phyloP scores from a whole-genome alignment of 1,139 yeast genomes.

The Blastobotrys aristatus region DNA sequence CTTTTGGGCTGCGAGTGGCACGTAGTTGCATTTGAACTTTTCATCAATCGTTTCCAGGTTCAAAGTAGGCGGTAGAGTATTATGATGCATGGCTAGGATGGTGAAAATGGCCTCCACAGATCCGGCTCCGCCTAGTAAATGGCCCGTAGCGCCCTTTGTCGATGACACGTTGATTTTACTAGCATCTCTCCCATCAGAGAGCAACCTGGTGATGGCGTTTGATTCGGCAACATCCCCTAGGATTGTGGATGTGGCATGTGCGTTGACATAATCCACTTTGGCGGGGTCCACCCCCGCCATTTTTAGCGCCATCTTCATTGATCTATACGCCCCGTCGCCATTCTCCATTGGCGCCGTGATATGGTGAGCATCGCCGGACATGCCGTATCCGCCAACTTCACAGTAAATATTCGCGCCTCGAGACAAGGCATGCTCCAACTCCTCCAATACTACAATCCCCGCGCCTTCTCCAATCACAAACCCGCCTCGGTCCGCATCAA shows the following conservation, averaged over 20 bases:
- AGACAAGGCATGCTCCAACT: constrained; percentile 62
- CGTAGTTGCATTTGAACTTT: constrained; percentile 56
- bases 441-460: constrained; percentile 74
- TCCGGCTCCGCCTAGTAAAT: constrained; percentile 93
- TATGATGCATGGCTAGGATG: constrained; percentile 54
- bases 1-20: constrained; percentile 44
- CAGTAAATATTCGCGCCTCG: constrained; percentile 64
- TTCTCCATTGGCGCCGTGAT: constrained; percentile 83
- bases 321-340: constrained; percentile 79
- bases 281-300: constrained; percentile 43
- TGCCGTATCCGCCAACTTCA: constrained; percentile 81
- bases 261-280: constrained; percentile 74
- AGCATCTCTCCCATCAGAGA: constrained; percentile 30
- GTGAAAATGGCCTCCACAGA: constrained; percentile 87
- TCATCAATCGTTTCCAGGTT: constrained; percentile 50
- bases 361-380: constrained; percentile 88
- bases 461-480: constrained; percentile 94
- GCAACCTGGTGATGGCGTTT: constrained; percentile 53
- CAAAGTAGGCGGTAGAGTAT: constrained; percentile 70
- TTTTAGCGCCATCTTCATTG: constrained; percentile 73
- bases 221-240: constrained; percentile 90
- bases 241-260: constrained; percentile 93
- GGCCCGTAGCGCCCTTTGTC: constrained; percentile 91
- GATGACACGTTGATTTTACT: constrained; percentile 53
- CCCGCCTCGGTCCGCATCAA: constrained; percentile 72